These are phyloP conservation scores for Pseudogymnoascus sp. DNA, from an alignment of 2,329 filamentous ascomycete species.

Conservation along the genomic window DNA sequence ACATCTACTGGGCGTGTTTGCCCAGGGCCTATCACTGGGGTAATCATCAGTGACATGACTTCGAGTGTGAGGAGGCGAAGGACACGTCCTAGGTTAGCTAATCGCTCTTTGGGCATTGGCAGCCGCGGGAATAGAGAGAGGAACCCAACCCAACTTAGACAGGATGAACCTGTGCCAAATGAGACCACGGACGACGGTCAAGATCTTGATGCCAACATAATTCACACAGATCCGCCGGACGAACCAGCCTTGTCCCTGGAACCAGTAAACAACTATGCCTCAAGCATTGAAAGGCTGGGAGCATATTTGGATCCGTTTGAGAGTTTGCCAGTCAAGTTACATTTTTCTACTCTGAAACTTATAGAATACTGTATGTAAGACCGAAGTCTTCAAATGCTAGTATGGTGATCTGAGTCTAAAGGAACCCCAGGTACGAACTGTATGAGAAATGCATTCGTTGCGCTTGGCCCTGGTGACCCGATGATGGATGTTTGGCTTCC, in stretches of 20 bases:
- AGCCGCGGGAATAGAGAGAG: not conserved
- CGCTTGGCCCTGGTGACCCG: slow-evolving; percentile 7
- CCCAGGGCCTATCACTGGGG: slow-evolving; percentile 9
- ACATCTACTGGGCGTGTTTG: slow-evolving; percentile 2
- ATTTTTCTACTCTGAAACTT: slow-evolving; percentile 8
- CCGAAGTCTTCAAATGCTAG: not conserved
- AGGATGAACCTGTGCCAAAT: not conserved
- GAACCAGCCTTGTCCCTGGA: not conserved
- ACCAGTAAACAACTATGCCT: not conserved
- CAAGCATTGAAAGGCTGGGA: slow-evolving; percentile 5
- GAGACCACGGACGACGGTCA: not conserved
- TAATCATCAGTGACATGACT: slow-evolving; percentile 11
- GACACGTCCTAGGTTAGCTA: not conserved
- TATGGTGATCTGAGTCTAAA: not conserved
- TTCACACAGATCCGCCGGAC: not conserved
- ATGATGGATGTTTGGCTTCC: slow-evolving; percentile 10
- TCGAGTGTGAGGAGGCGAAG: not conserved
- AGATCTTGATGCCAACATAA: not conserved
- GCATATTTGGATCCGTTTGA: slow-evolving; percentile 4
- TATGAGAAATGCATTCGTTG: slow-evolving; percentile 7
- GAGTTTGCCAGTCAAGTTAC: not conserved
- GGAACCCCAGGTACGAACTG: not conserved
- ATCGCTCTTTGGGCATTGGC: not conserved
- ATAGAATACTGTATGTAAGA: slow-evolving; percentile 8
- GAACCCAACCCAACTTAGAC: not conserved